A percentile compares a stretch with the other conserved stretches of the same genome.
These are phyloP conservation scores for Pythium aristosporum DNA, from an alignment of 352 stramenopile species.

Conservation along the genomic window DNA sequence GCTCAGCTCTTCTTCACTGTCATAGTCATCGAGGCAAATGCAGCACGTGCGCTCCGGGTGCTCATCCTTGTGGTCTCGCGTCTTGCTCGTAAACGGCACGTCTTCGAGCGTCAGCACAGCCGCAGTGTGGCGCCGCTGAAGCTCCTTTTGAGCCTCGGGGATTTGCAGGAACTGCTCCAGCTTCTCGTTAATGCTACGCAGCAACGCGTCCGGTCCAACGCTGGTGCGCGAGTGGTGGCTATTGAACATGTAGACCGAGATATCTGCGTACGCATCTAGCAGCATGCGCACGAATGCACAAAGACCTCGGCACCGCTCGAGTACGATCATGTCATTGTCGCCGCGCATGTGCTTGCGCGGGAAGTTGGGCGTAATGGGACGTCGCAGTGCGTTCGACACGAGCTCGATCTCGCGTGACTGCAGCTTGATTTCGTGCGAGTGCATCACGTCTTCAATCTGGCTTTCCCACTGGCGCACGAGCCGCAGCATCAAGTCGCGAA, in stretches of 20 bases:
- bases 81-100: slow-evolving; percentile 5
- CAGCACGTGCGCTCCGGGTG: slow-evolving; percentile 29
- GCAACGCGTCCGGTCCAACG: slow-evolving; percentile 40
- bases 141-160: slow-evolving; percentile 46
- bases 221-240: slow-evolving; percentile 12
- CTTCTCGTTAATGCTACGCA: slow-evolving; percentile 36
- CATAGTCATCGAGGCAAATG: slow-evolving; percentile 25
- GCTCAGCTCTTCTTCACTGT: background rate
- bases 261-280: slow-evolving; percentile 57
- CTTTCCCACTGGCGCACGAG: slow-evolving; percentile 48
- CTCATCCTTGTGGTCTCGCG: background rate
- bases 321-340: slow-evolving; percentile 44
- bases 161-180: slow-evolving; percentile 31
- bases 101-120: slow-evolving; percentile 24
- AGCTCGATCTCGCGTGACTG: slow-evolving; percentile 34
- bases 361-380: slow-evolving; percentile 44
- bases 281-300: slow-evolving; percentile 54
- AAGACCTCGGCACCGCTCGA: slow-evolving; percentile 42
- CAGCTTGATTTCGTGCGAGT: slow-evolving; percentile 23
- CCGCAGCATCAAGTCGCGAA: slow-evolving; percentile 47
- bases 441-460: slow-evolving; percentile 25
- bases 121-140: slow-evolving; percentile 17
- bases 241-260: slow-evolving; percentile 49
- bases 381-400: slow-evolving; percentile 39
- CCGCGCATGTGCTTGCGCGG: slow-evolving; percentile 39